phyloP scores from a whole-genome alignment of 768 basidiomycete genomes.

The Amanita exitialis region DNA sequence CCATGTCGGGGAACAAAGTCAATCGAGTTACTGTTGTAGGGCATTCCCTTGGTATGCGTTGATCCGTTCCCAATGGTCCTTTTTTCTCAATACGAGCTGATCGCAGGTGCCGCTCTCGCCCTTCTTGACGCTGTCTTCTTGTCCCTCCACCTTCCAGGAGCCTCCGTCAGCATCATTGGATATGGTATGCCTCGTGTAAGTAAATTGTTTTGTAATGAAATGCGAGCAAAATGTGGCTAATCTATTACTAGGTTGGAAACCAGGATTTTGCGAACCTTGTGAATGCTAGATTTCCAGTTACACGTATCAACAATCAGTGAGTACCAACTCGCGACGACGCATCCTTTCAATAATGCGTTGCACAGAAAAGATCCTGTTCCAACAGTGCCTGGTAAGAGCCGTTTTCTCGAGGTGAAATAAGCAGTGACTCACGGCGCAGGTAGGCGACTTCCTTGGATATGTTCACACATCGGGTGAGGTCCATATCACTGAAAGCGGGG shows the following conservation, averaged over 20 bases:
- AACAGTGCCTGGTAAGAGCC: slow-evolving; percentile 24
- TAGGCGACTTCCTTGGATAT: slow-evolving; percentile 30
- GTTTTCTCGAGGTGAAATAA: slow-evolving; percentile 4
- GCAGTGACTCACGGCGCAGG: slow-evolving; percentile 9
- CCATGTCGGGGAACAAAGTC: slow-evolving; percentile 21
- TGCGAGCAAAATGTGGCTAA: neutral
- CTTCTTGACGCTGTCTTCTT: slow-evolving; percentile 42
- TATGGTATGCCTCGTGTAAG: slow-evolving; percentile 34
- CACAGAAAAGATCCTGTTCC: slow-evolving; percentile 28
- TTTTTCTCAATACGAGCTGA: neutral
- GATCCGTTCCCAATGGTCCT: slow-evolving; percentile 5
- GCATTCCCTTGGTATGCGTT: slow-evolving; percentile 28
- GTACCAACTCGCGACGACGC: neutral
- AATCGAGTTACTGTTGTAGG: slow-evolving; percentile 32
- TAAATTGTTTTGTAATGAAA: slow-evolving; percentile 7
- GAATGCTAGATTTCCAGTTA: slow-evolving; percentile 12
- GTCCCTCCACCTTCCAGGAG: slow-evolving; percentile 31
- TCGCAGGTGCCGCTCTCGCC: slow-evolving; percentile 26
- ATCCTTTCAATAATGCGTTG: neutral
- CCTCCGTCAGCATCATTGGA: slow-evolving; percentile 25
- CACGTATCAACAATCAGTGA: slow-evolving; percentile 14
- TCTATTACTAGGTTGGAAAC: slow-evolving; percentile 21
- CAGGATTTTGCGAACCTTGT: slow-evolving; percentile 15
- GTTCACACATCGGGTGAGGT: slow-evolving; percentile 34
- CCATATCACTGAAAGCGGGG: slow-evolving; percentile 23